Base-by-base conservation (phyloP, 176 grass and related monocot genomes). In the Ensete ventricosum region DNA sequence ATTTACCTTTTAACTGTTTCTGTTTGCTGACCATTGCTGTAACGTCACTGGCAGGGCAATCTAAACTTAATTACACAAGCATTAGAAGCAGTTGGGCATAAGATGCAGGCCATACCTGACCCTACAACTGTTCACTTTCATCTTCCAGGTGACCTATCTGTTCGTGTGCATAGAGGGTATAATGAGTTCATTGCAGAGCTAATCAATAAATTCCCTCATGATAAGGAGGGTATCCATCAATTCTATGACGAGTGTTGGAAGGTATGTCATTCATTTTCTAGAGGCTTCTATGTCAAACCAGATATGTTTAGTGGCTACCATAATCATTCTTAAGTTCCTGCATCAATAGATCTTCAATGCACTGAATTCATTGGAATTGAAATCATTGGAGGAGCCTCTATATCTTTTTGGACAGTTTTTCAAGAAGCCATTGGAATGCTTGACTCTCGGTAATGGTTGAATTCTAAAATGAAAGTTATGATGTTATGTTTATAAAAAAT, bases 391-490 rank as follows among this genome's bases (percentile, higher is more conserved):
- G 82, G 93, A 97, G 58, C 93, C 93, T 17, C 72, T 97, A 12
- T 97, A 97, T 67, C 85, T 97, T 62, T 90, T 93, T 59, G 85
- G 93, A 14, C 90, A 97, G n/a, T 97, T 97, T 65, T 93, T 93
- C 55, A 80, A 89, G 88, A 97, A 97, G 82, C 88, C 93, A 83
- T 27, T 91, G 22, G 90, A 97, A 76, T 97, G 93, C 81, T 85
- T 97, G 84, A 97, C 88, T 83, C 90, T 97, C 0, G 93, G 93
- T 97, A 65, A 76, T 76, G 11, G 23, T 27, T 50, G 55, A 49
- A 76, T 51, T 9, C 23, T 23, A 62, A 50, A 50, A 9, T n/a
- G 17, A 73, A 11, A 26, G 27, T 68, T 19, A 60, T 60, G 57
- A 6, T 43, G 57, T n/a, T 19, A n/a, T 60, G 57, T 43, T 43